Percentiles rank a stretch among this genome's conserved stretches.
Evolutionary conservation across 345 rosid species (phyloP).

Genomic region (Kernera saxatilis): DNA sequence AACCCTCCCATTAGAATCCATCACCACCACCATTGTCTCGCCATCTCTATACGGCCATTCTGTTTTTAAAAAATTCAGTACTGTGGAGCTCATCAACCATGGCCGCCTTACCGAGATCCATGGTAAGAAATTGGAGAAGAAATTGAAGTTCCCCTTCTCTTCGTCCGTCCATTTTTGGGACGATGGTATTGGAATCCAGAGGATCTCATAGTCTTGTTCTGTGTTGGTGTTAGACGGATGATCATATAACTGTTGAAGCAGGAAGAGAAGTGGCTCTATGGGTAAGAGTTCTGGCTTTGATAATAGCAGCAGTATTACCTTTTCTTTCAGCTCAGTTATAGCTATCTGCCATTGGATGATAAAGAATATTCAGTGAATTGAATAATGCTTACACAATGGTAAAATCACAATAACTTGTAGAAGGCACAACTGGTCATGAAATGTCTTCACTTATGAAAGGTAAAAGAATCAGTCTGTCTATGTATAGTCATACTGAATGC

Average conservation of each 20-base stretch:
- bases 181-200: constrained; percentile 61
- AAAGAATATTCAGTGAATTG: neutral
- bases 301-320: constrained; percentile 52
- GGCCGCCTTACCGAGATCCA: constrained; percentile 62
- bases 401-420: neutral
- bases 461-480: neutral
- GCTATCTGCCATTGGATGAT: constrained; percentile 37
- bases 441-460: neutral
- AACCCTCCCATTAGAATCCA: constrained; percentile 50
- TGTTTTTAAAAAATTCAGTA: constrained; percentile 42
- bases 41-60: constrained; percentile 49
- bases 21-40: constrained; percentile 52
- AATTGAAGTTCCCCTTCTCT: constrained; percentile 38
- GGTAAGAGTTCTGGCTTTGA: constrained; percentile 54
- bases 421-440: neutral
- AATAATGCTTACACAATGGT: neutral
- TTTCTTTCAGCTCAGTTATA: constrained; percentile 51
- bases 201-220: constrained; percentile 40
- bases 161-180: constrained; percentile 49
- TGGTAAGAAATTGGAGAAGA: constrained; percentile 48
- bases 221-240: constrained; percentile 34
- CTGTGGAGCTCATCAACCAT: constrained; percentile 41
- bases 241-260: constrained; percentile 55
- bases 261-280: constrained; percentile 47
- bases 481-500: neutral